These are phyloP conservation scores for Vinca minor DNA, from an alignment of 257 asterid species.

Conservation along the genomic window DNA sequence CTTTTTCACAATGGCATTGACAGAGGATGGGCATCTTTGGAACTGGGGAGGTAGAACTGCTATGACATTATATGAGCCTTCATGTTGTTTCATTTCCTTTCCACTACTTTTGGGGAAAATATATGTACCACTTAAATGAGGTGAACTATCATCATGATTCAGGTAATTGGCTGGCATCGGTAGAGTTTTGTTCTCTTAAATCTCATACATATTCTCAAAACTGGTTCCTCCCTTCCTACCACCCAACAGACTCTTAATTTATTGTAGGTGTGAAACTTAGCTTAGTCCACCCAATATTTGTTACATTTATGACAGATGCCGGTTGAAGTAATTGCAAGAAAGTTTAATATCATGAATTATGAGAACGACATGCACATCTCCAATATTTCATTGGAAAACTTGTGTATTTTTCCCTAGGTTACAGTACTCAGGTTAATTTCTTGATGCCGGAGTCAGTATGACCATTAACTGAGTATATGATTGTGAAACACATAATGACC, in stretches of 20 bases:
- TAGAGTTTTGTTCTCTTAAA: background rate
- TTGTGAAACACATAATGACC: background rate
- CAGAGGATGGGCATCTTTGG: conserved; percentile 87
- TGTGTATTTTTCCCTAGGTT: background rate
- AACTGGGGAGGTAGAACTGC: conserved; percentile 83
- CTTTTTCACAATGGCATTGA: conserved; percentile 88
- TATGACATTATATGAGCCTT: background rate
- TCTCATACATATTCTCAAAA: too few species aligned
- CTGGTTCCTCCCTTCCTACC: background rate
- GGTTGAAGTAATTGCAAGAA: background rate
- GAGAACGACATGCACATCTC: background rate
- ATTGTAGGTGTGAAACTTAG: background rate
- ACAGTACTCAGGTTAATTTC: background rate
- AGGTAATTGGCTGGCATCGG: background rate
- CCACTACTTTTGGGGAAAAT: background rate
- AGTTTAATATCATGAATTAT: background rate
- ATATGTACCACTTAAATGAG: background rate
- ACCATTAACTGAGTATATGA: background rate
- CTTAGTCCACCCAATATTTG: background rate
- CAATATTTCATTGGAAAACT: background rate
- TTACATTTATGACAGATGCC: background rate
- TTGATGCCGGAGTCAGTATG: background rate
- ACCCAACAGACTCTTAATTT: background rate
- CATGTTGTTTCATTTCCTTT: background rate
- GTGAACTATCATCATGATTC: background rate